Conservation (phyloP, 495 filamentous ascomycete species). For the Trichoderma asperelloides region DNA sequence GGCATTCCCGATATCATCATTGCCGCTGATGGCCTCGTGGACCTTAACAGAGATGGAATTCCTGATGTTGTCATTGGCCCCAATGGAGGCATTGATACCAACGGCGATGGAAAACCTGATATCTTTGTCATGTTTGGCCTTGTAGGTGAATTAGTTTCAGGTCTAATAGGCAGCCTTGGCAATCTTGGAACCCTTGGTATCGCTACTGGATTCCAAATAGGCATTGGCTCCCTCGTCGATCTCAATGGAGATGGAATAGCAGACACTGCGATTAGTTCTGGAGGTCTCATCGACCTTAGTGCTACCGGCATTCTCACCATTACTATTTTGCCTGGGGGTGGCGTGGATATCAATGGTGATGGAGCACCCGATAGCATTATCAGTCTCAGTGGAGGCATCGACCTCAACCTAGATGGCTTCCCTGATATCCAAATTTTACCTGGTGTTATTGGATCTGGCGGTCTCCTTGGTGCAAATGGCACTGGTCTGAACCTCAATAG, state of each 20-base stretch:
- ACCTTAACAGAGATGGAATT: not conserved
- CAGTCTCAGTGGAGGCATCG: not conserved
- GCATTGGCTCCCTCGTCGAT: not conserved
- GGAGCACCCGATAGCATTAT: not conserved
- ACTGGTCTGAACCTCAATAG: not conserved
- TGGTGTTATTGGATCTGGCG: not conserved
- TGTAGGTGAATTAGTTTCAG: not conserved
- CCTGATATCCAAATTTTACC: not conserved
- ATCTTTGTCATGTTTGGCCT: not conserved
- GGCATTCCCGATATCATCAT: not conserved
- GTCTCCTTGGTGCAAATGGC: not conserved
- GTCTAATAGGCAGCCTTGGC: not conserved
- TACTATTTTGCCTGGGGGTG: not conserved
- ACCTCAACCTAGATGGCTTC: not conserved
- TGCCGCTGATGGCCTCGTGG: not conserved
- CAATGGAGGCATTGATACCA: not conserved
- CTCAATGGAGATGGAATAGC: not conserved
- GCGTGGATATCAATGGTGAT: not conserved
- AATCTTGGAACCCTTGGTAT: not conserved
- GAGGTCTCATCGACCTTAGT: not conserved
- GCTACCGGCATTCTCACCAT: not conserved
- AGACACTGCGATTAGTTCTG: not conserved
- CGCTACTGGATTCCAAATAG: not conserved
- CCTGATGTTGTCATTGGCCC: not conserved
- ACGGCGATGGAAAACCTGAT: not conserved